Evolutionary conservation across 2,329 filamentous ascomycete genomes (phyloP).

Genomic region (Alternaria sp.): DNA sequence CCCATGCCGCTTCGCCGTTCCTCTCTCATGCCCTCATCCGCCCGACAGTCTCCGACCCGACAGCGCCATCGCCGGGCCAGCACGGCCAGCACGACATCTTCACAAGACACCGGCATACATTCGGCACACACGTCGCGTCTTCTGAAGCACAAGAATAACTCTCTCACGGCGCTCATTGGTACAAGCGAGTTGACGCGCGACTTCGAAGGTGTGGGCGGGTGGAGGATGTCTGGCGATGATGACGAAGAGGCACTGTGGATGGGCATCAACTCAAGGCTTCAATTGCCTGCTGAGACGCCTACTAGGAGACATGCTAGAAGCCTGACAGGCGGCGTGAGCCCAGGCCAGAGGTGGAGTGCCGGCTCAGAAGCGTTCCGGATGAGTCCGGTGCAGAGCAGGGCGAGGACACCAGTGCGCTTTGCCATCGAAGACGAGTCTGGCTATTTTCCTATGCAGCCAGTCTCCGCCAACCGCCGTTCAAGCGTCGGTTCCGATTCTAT

Average conservation of each 20-base stretch:
- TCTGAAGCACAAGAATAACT: slow-evolving; percentile 40
- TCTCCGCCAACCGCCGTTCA: slow-evolving; percentile 18
- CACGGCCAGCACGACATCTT: slow-evolving; percentile 30
- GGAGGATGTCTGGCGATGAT: slow-evolving; percentile 47
- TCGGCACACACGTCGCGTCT: slow-evolving; percentile 25
- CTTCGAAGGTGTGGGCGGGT: slow-evolving; percentile 56
- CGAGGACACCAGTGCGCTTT: slow-evolving; percentile 43
- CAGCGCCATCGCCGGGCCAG: slow-evolving; percentile 37
- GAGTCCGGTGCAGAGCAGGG: slow-evolving; percentile 49
- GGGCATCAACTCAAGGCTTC: slow-evolving; percentile 53
- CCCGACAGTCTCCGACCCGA: slow-evolving; percentile 35
- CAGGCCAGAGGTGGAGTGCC: slow-evolving; percentile 36
- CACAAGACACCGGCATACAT: slow-evolving; percentile 27
- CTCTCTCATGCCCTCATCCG: slow-evolving; percentile 18
- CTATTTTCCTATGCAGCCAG: slow-evolving; percentile 41
- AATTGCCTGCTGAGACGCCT: slow-evolving; percentile 46
- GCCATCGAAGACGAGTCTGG: slow-evolving; percentile 25
- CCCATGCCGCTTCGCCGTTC: slow-evolving; percentile 18
- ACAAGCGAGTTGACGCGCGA: slow-evolving; percentile 48
- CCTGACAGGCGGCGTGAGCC: slow-evolving; percentile 43
- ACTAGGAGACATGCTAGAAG: slow-evolving; percentile 42
- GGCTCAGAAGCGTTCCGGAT: slow-evolving; percentile 48
- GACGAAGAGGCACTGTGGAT: slow-evolving; percentile 57
- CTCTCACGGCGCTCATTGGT: slow-evolving; percentile 46
- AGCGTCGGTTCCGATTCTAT: slow-evolving; percentile 34